Conservation (phyloP, 805 yeast species). For the Monosporozyma siamensis region DNA sequence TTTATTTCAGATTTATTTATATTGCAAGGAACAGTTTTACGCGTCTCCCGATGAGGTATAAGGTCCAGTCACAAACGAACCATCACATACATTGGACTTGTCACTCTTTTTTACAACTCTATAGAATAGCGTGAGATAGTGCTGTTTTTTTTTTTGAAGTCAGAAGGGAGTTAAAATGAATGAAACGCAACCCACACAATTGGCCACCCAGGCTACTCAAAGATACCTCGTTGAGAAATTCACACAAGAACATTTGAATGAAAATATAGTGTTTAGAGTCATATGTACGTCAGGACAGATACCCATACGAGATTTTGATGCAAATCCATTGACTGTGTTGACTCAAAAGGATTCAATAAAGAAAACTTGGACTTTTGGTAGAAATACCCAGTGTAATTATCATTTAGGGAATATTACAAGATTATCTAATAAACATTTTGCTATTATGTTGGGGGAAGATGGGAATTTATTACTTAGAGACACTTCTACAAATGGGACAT, state of each 20-base stretch:
- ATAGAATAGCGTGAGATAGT: too few relatives aligned
- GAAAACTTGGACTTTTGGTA: constrained; percentile 63
- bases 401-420: constrained; percentile 52
- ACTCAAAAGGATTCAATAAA: constrained; percentile 21
- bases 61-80: too few relatives aligned
- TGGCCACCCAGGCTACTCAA: constrained; percentile 36
- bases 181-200: constrained; percentile 37
- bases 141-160: too few relatives aligned
- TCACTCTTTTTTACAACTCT: too few relatives aligned
- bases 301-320: constrained; percentile 37
- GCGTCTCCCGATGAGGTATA: too few relatives aligned
- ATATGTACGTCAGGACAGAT: constrained; percentile 54
- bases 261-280: constrained; percentile 42
- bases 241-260: constrained; percentile 33
- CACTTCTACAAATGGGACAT: constrained; percentile 86
- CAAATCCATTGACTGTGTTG: constrained; percentile 26
- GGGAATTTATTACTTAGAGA: constrained; percentile 47
- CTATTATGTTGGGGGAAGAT: constrained; percentile 55
- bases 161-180: constrained; percentile 1
- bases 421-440: constrained; percentile 66
- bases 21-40: not conserved
- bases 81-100: too few relatives aligned
- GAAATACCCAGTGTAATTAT: constrained; percentile 56
- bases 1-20: too few relatives aligned
- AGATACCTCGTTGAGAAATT: constrained; percentile 28